These are phyloP conservation scores for Breviolum minutum DNA, from an alignment of 73 alveolate genomes.

Conservation along the genomic window DNA sequence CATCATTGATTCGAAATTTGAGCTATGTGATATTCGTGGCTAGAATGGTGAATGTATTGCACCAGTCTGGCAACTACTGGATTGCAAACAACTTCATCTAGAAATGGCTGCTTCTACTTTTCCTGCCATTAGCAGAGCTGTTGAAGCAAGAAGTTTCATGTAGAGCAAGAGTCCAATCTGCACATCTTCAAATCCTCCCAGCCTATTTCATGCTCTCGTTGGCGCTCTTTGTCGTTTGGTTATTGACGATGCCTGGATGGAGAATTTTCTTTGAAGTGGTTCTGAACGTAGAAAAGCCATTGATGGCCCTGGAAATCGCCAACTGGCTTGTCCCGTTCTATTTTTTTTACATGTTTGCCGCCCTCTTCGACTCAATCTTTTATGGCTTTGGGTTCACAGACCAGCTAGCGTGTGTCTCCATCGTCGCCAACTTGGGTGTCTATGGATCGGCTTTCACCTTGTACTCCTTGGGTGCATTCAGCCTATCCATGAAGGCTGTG, in stretches of 20 bases:
- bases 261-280: slow-evolving; percentile 16
- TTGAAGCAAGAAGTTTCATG: slow-evolving; percentile 45
- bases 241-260: slow-evolving; percentile 10
- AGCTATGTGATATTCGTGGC: slow-evolving; percentile 44
- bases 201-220: slow-evolving; percentile 13
- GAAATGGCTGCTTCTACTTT: slow-evolving; percentile 45
- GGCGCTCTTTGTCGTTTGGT: slow-evolving; percentile 15
- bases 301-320: slow-evolving; percentile 9
- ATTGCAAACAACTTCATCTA: slow-evolving; percentile 43
- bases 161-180: slow-evolving; percentile 18
- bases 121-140: slow-evolving; percentile 31
- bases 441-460: slow-evolving; percentile 28
- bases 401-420: slow-evolving; percentile 48
- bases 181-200: neutral
- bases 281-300: slow-evolving; percentile 17
- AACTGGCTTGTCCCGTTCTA: slow-evolving; percentile 38
- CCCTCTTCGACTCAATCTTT: slow-evolving; percentile 49
- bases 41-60: slow-evolving; percentile 46
- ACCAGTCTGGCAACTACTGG: slow-evolving; percentile 78
- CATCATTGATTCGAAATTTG: neutral
- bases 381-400: slow-evolving; percentile 45
- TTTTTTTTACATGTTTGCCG: slow-evolving; percentile 36
- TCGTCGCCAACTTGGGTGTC: slow-evolving; percentile 7
- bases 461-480: neutral
- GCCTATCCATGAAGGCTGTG: neutral